A percentile compares a stretch with the other conserved stretches of the same genome.
These are phyloP conservation scores for Canavalia ensiformis DNA, from an alignment of 306 rosid species.

Conservation along the genomic window DNA sequence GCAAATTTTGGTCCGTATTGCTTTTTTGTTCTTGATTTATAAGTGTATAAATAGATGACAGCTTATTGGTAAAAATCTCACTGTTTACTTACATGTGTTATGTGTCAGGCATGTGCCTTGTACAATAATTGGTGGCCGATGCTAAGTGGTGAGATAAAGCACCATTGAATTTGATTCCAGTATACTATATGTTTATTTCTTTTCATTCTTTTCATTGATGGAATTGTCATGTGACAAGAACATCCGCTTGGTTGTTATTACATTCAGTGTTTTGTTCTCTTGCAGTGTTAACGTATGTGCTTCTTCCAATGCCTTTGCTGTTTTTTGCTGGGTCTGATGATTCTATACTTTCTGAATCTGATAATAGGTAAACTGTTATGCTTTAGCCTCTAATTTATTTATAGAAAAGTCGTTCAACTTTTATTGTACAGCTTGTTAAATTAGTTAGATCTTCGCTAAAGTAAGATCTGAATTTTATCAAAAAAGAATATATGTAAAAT, in stretches of 20 bases:
- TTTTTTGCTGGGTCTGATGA: slow-evolving; percentile 78
- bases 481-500: neutral
- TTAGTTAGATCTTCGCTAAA: neutral
- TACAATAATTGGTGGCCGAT: slow-evolving; percentile 99
- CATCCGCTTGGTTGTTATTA: slow-evolving; percentile 10
- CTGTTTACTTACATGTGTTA: slow-evolving; percentile 43
- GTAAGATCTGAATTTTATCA: neutral
- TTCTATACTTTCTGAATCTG: slow-evolving; percentile 66
- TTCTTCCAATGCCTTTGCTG: slow-evolving; percentile 89
- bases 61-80: neutral
- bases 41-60: slow-evolving; percentile 20
- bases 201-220: neutral
- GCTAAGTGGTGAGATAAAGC: slow-evolving; percentile 74
- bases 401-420: slow-evolving; percentile 3
- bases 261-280: slow-evolving; percentile 45
- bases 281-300: slow-evolving; percentile 82
- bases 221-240: slow-evolving; percentile 5
- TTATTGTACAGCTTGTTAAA: slow-evolving; percentile 1
- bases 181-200: neutral
- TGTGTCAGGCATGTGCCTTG: slow-evolving; percentile 91
- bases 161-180: slow-evolving; percentile 25
- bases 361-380: slow-evolving; percentile 52
- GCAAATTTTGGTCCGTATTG: slow-evolving; percentile 84
- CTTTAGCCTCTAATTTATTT: slow-evolving; percentile 13
- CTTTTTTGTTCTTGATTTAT: slow-evolving; percentile 31